phyloP scores from a whole-genome alignment of 371 early-diverging fungal species.

The Syncephalis plumigaleata region DNA sequence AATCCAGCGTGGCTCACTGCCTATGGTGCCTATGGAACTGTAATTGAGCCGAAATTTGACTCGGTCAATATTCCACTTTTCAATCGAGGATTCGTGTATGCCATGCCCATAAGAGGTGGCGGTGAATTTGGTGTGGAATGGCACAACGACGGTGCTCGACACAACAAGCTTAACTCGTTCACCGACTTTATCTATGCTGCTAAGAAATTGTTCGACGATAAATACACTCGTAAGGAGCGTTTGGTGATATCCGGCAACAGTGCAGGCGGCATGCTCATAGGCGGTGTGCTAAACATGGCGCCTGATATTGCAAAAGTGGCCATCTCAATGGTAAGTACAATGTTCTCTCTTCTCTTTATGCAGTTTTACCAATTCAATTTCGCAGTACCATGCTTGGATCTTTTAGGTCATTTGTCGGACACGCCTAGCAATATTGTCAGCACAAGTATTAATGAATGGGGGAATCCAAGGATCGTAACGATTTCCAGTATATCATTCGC shows the following conservation, averaged over 20 bases:
- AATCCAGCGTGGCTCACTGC: conserved; percentile 1
- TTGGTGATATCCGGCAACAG: conserved; percentile 33
- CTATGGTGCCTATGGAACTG: conserved; percentile 2
- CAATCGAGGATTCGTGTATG: conserved; percentile 32
- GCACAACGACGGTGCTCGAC: conserved; percentile 38
- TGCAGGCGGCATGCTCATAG: conserved; percentile 37
- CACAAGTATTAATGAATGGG: conserved; percentile 34
- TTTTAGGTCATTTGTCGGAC: conserved; percentile 31
- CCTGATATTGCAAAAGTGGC: conserved; percentile 33
- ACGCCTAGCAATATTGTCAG: too few relatives aligned
- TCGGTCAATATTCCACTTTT: background rate
- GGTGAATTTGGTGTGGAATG: conserved; percentile 32
- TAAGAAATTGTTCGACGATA: conserved; percentile 28
- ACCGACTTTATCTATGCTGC: conserved; percentile 28
- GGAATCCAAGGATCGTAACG: conserved; percentile 19
- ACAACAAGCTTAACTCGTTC: conserved; percentile 36
- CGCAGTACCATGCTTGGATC: conserved; percentile 33
- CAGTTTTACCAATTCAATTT: too few relatives aligned
- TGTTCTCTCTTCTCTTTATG: too few relatives aligned
- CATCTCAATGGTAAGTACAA: too few relatives aligned
- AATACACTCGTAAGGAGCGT: conserved; percentile 24
- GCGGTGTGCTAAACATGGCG: conserved; percentile 26
- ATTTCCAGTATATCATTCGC: conserved; percentile 20
- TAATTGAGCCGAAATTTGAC: conserved; percentile 1
- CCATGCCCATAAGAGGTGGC: conserved; percentile 39